These are phyloP conservation scores for Eucalyptus curtisii DNA, from an alignment of 345 rosid species.

Conservation along the genomic window DNA sequence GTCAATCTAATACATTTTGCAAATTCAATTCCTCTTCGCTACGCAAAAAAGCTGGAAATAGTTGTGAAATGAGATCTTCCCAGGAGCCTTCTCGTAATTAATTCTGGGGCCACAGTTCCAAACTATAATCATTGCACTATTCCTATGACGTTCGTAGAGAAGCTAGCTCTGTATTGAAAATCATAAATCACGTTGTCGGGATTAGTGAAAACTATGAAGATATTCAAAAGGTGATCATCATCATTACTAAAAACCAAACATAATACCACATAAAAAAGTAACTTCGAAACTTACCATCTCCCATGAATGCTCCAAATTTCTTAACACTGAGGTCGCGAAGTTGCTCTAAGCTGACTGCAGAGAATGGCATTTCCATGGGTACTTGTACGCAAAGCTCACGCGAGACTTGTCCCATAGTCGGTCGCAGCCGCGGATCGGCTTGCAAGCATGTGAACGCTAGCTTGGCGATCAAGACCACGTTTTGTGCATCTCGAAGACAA, in stretches of 20 bases:
- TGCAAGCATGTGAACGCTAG: neutral
- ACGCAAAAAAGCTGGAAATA: neutral
- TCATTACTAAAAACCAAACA: neutral
- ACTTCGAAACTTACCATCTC: neutral
- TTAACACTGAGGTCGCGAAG: neutral
- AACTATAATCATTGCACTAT: neutral
- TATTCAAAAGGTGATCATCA: neutral
- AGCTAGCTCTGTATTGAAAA: neutral
- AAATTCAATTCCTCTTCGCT: neutral
- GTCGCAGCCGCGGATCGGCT: fast-evolving
- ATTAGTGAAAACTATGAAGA: neutral
- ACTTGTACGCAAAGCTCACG: neutral
- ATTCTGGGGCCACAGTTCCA: fast-evolving
- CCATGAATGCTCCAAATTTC: neutral
- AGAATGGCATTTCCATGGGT: neutral
- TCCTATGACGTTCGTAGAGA: neutral
- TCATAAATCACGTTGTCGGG: neutral
- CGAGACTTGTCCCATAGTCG: neutral
- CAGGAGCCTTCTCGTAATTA: neutral
- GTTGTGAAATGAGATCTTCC: neutral
- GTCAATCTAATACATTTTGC: neutral
- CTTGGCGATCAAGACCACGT: neutral
- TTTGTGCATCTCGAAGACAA: neutral
- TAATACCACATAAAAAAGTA: neutral
- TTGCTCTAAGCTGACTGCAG: neutral